Conservation (phyloP, 2,329 filamentous ascomycete species). For the Bipolaris bicolor region DNA sequence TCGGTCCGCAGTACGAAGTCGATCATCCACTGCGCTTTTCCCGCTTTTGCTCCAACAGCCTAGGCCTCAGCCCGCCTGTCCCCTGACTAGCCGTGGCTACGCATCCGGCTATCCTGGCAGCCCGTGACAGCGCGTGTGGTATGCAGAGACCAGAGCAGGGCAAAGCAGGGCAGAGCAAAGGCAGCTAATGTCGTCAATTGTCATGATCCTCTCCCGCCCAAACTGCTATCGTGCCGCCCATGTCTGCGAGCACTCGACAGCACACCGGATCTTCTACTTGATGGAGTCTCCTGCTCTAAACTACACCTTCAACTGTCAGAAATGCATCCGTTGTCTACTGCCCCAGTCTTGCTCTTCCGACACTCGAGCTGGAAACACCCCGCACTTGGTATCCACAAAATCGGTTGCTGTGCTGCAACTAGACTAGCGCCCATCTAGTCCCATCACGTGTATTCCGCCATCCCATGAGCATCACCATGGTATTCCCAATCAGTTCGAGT, state of each 20-base stretch:
- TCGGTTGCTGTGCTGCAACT: slow-evolving; percentile 15
- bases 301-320: not conserved
- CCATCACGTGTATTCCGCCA: slow-evolving; percentile 14
- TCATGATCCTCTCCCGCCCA: too few relatives aligned
- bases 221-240: not conserved
- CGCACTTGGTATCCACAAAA: slow-evolving; percentile 8
- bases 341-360: not conserved
- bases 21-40: not conserved
- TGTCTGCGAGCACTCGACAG: too few relatives aligned
- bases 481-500: slow-evolving; percentile 1
- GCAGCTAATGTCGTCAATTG: too few relatives aligned
- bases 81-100: slow-evolving; percentile 1
- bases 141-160: not conserved
- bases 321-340: not conserved
- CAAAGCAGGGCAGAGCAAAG: too few relatives aligned
- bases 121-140: slow-evolving; percentile 6
- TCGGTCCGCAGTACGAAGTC: slow-evolving; percentile 1
- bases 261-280: slow-evolving; percentile 1
- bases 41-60: not conserved
- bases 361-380: slow-evolving; percentile 5
- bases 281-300: not conserved
- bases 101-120: not conserved
- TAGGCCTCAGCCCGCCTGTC: not conserved
- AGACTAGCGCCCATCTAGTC: slow-evolving; percentile 22
- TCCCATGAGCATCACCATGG: not conserved